These are phyloP conservation scores for Hypomontagnella monticulosa DNA, from an alignment of 495 filamentous ascomycete genomes.

Conservation along the genomic window DNA sequence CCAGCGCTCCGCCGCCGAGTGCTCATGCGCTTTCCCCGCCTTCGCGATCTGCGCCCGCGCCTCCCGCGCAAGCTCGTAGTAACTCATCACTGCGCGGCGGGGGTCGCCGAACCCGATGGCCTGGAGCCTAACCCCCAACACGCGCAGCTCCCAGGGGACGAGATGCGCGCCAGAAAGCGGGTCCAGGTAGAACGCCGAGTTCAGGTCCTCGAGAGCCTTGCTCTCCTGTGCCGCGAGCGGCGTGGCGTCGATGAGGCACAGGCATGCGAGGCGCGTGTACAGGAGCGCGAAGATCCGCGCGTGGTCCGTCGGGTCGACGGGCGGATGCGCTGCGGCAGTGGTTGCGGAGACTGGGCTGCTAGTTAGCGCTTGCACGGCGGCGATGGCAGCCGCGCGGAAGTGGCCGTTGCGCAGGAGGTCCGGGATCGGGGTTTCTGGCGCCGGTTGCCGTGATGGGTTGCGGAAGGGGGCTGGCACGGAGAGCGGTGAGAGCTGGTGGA, in stretches of 20 bases:
- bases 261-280: conserved; percentile 83
- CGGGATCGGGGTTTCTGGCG: conserved; percentile 59
- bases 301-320: conserved; percentile 64
- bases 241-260: conserved; percentile 75
- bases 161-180: conserved; percentile 63
- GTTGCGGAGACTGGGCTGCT: conserved; percentile 51
- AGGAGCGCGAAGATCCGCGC: conserved; percentile 76
- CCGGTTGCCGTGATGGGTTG: conserved; percentile 53
- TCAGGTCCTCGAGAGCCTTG: conserved; percentile 83
- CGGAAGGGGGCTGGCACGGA: conserved; percentile 73
- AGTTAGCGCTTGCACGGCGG: conserved; percentile 73
- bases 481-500: conserved; percentile 76
- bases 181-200: conserved; percentile 71
- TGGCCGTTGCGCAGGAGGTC: conserved; percentile 67
- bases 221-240: conserved; percentile 85
- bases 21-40: conserved; percentile 48
- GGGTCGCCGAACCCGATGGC: conserved; percentile 84
- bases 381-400: conserved; percentile 78
- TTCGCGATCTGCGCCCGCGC: conserved; percentile 64
- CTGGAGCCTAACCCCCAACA: conserved; percentile 83
- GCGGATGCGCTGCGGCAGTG: conserved; percentile 47
- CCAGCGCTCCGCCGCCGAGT: conserved; percentile 69
- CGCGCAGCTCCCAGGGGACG: conserved; percentile 86
- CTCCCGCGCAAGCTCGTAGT: conserved; percentile 87
- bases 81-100: conserved; percentile 82